Evolutionary conservation across 495 filamentous ascomycete species (phyloP), one percentile per base, ranked within the genome.

Genomic region (Neurospora sublineolata): DNA sequence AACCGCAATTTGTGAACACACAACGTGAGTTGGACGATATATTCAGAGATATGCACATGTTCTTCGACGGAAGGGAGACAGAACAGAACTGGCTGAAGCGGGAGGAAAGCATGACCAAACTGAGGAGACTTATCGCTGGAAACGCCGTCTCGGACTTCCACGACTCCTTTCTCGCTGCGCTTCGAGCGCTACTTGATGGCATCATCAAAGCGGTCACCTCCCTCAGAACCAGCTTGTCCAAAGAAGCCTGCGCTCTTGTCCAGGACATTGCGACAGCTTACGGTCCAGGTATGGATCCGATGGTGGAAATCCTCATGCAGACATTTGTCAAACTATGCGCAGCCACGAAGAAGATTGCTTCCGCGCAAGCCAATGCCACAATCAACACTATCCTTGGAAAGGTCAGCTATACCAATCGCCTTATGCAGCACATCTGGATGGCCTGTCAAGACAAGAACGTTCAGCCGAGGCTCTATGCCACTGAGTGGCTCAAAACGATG

Each of bases 371-470:
- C 40, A 93, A 96, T 79, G 77, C 83, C 2, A 91, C 91, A 0
- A 89, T 95, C 10, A 89, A 93, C 72, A 86, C 85, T 18, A 88
- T 98, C 71, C 86, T 99, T 72, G 84, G 86, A 40, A 89, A 90
- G 76, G 90, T 92, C 30, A 90, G 93, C 0, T 97, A 92, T 79
- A 92, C 87, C 69, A 78, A 84, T 70, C 90, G 93, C 23, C 83
- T 97, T 70, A 84, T 97, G 83, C 91, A 96, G 75, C 94, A 97
- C 75, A 83, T 98, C 39, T 88, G 87, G 79, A 80, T 80, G 70
- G 93, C 96, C 37, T 89, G 85, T 69, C 90, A 94, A 77, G 95
- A 98, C 78, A 99, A 97, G 82, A 98, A 97, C 78, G 89, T 93
- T 2, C 90, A 93, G 74, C 86, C 94, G 36, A 88, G 95, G 68